A percentile compares a stretch with the other conserved stretches of the same genome.
Evolutionary conservation across 257 asterid species (phyloP).

Genomic region (Haberlea rhodopensis): DNA sequence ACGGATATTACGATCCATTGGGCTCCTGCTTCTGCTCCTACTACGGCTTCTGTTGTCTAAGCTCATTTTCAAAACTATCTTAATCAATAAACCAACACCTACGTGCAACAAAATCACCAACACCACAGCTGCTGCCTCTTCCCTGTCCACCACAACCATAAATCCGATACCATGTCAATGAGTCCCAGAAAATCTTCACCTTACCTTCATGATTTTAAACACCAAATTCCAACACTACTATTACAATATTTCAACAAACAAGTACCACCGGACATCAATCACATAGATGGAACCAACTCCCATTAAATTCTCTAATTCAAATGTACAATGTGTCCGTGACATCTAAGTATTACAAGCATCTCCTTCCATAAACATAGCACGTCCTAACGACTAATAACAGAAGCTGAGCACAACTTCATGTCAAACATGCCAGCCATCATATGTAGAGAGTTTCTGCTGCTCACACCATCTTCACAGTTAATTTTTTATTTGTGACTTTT

Average conservation of each 20-base stretch:
- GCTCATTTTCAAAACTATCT: conserved; percentile 60
- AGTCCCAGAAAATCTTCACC: conserved; percentile 50
- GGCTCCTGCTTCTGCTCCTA: conserved; percentile 93
- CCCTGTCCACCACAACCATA: conserved; percentile 99
- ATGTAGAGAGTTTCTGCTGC: conserved; percentile 4
- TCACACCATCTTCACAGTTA: conserved; percentile 5
- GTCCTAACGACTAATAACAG: conserved; percentile 11
- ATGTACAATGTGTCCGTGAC: conserved; percentile 7
- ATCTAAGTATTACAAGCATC: conserved; percentile 22
- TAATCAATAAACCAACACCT: conserved; percentile 51
- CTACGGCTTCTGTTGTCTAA: conserved; percentile 65
- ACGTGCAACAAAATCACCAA: conserved; percentile 50
- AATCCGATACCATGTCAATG: conserved; percentile 77
- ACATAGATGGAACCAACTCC: conserved; percentile 27
- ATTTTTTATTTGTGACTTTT: neutral
- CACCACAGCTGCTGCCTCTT: conserved; percentile 70
- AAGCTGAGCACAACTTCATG: conserved; percentile 19
- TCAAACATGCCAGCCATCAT: conserved; percentile 18
- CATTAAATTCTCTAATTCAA: conserved; percentile 20
- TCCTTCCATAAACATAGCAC: conserved; percentile 22
- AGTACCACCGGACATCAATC: conserved; percentile 38
- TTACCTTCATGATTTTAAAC: conserved; percentile 39
- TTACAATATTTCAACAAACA: conserved; percentile 32
- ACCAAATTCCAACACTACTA: conserved; percentile 50
- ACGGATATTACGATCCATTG: conserved; percentile 89